Evolutionary conservation across 148 eudicot genomes (phyloP).

Genomic region (Rhododendron ovatum): DNA sequence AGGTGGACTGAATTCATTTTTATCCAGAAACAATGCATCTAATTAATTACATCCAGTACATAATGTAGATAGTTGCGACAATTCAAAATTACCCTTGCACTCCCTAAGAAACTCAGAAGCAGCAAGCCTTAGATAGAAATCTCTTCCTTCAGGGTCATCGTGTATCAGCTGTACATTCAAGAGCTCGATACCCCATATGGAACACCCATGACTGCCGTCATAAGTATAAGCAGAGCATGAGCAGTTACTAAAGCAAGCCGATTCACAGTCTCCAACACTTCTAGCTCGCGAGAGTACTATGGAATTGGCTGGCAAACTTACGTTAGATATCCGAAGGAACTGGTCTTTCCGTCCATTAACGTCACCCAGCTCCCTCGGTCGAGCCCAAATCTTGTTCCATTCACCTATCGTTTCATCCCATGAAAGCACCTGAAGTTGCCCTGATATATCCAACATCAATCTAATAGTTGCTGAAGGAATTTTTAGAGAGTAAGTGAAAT

Average conservation of each 20-base stretch:
- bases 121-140: constrained; percentile 27
- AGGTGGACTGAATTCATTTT: background rate
- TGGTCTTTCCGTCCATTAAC: background rate
- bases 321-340: constrained; percentile 7
- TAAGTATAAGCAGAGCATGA: constrained; percentile 32
- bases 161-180: constrained; percentile 22
- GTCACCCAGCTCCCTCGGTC: constrained; percentile 19
- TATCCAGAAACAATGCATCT: background rate
- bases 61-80: background rate
- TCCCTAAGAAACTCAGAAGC: constrained; percentile 25
- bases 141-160: constrained; percentile 25
- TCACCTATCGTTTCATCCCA: background rate
- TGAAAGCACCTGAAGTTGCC: constrained; percentile 13
- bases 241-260: constrained; percentile 23
- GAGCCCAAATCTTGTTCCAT: constrained; percentile 23
- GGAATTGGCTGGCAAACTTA: constrained; percentile 2
- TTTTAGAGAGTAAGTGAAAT: constrained; percentile 19
- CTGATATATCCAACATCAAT: constrained; percentile 23
- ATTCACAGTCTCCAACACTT: constrained; percentile 17
- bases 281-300: background rate
- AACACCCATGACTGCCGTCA: constrained; percentile 20
- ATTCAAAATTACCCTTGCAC: background rate
- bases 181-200: constrained; percentile 23
- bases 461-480: background rate
- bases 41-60: background rate